Base-by-base conservation (phyloP, 495 filamentous ascomycete species). In the Hyaloscypha hepaticicola region DNA sequence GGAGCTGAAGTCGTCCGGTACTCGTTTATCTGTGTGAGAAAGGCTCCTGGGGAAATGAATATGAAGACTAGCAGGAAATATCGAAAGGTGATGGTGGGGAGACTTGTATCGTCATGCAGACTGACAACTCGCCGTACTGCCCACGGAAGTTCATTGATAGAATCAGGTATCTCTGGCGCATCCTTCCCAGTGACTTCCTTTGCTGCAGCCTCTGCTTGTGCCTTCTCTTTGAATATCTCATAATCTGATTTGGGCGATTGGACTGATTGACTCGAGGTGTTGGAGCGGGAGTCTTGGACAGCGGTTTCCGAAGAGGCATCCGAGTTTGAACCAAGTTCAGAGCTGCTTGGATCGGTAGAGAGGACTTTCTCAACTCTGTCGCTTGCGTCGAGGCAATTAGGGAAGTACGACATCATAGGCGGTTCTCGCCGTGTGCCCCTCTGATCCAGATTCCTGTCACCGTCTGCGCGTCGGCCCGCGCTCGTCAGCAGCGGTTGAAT, bases 51-150 rank as follows among this genome's bases (percentile, higher is more conserved):
- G 6, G 79, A 71, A 28, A 84, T 77, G 61, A 84, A 86, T 26
- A 85, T 69, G 62, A 77, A 69, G 24, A 78, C 75, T 25, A 86
- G 77, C 11, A 86, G 55, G 68, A 84, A 83, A 65, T 83, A 84
- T 27, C 83, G 79, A 68, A 86, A 85, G 16, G 83, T 85, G 19
- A 85, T 72, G 11, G 80, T 83, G 3, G 81, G 79, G 5, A 82
- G 68, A 5, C 70, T 77, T 1, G 82, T 76, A 64, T 86, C 82
- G 63, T 85, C 82, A 25, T 75, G 77, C 63, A 85, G 72, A 70
- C 76, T 80, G 60, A 84, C 79, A 50, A 85, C 72, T 41, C 80
- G 78, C 22, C 84, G 78, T 3, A 86, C 82, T 58, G 80, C 74
- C 9, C 72, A 67, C 4, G 81, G 80, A 19, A 83, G 74, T 45